Evolutionary conservation across 2,329 filamentous ascomycete species (phyloP), one percentile per base, ranked within the genome.

Genomic region (Pseudocercospora eumusae): DNA sequence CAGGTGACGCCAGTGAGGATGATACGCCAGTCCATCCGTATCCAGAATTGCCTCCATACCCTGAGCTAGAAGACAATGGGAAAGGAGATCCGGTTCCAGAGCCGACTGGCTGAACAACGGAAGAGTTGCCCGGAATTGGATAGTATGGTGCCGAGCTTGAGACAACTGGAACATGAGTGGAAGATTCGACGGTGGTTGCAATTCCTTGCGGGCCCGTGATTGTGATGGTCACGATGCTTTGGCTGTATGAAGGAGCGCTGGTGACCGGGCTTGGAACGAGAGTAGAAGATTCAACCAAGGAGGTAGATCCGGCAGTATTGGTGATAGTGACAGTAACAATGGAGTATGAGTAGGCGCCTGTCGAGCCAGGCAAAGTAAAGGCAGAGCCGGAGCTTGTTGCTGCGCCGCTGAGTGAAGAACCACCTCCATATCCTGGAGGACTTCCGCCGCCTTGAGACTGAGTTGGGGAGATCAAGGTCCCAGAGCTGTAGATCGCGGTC

Each of bases 241-340:
- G 49, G 55, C 56, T 64, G 57, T 64, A 64, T 13, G 62, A 47
- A 13, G 61, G 61, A 49, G 62, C 45, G 15, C 40, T 56, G 25
- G 42, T 25, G 7, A 31, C 36, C 18, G 42, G 25, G 18, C 36
- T 31, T 49, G 64, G 56, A 15, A 66, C 61, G 47, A 63, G 23
- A 8, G 56, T 53, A 21, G 42, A 55, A 11, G 64, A 66, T 13
- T 50, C 40, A 10, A 57, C 44, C 1, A 60, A 15, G 31, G 64
- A 60, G 1, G 56, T 52, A 21, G 36, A 27, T 21, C 64, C 61
- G 15, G 44, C 52, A 6, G 13, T 33, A n/a, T 62, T 60, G 13
- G 64, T 64, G 59, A 66, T 47, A 20, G 64, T 66, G 47, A 66
- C 50, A n/a, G 64, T 66, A 27, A 66, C 61, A 49, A 62, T n/a